Evolutionary conservation across 2,329 filamentous ascomycete species (phyloP).

Genomic region (Aspergillus tamarii): DNA sequence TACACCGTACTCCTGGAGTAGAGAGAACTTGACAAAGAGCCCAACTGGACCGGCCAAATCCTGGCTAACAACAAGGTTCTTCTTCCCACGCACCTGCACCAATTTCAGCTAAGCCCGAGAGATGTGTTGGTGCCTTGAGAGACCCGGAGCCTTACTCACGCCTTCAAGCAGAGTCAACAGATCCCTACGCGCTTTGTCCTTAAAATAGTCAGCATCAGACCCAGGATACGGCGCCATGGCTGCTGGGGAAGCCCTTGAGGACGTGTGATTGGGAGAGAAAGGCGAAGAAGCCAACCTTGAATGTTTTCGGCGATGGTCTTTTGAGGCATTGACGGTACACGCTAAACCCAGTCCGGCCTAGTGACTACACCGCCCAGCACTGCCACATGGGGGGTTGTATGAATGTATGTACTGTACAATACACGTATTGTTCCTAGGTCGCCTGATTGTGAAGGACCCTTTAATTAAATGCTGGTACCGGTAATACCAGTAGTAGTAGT

Average conservation of each 20-base stretch:
- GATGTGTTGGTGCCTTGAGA: conserved; percentile 17
- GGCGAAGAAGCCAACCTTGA: conserved; percentile 14
- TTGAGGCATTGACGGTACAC: conserved; percentile 12
- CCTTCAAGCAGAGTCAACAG: conserved; percentile 89
- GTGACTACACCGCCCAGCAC: conserved; percentile 18
- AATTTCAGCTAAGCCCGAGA: conserved; percentile 27
- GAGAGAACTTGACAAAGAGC: conserved; percentile 91
- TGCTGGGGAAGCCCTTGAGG: conserved; percentile 26
- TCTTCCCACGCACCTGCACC: conserved; percentile 90
- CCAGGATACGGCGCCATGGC: conserved; percentile 48
- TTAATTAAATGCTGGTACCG: conserved; percentile 9
- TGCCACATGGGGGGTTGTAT: conserved; percentile 4
- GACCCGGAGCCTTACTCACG: conserved; percentile 67
- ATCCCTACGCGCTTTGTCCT: conserved; percentile 74
- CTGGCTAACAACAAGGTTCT: conserved; percentile 93
- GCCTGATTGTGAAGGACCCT: not conserved
- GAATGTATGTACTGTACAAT: not conserved
- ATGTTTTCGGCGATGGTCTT: conserved; percentile 2
- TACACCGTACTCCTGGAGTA: conserved; percentile 93
- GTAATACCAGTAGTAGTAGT: conserved; percentile 11
- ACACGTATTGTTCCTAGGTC: conserved; percentile 12
- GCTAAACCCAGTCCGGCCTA: conserved; percentile 23
- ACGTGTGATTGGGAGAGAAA: conserved; percentile 9
- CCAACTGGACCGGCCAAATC: conserved; percentile 87
- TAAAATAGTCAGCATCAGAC: conserved; percentile 51